A percentile compares a stretch with the other conserved stretches of the same genome.
Conservation (phyloP, 192 early-diverging fungal genomes). For the Backusella tarrabulga region DNA sequence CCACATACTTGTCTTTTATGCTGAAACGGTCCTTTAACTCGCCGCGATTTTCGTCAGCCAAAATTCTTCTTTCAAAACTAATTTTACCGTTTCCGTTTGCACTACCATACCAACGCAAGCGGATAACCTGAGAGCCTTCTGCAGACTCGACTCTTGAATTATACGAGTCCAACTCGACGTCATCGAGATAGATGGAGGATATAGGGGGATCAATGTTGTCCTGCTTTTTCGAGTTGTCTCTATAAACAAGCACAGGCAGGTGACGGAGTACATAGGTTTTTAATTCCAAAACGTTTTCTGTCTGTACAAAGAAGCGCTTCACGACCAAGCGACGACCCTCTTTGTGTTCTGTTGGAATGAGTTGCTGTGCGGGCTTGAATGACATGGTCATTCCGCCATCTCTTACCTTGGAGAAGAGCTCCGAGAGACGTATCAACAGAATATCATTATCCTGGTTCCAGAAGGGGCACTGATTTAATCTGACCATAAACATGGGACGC, state of each 20-base stretch:
- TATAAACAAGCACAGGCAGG: slow-evolving; percentile 88
- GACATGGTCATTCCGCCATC: slow-evolving; percentile 43
- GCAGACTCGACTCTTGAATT: slow-evolving; percentile 82
- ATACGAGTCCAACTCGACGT: slow-evolving; percentile 85
- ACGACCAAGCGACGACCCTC: slow-evolving; percentile 18
- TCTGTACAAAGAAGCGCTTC: slow-evolving; percentile 87
- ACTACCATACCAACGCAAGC: slow-evolving; percentile 90
- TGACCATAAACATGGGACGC: slow-evolving; percentile 74
- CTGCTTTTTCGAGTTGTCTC: slow-evolving; percentile 59
- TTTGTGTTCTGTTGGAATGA: not conserved
- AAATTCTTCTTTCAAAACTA: slow-evolving; percentile 62
- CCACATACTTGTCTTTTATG: slow-evolving; percentile 92
- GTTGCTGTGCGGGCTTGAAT: slow-evolving; percentile 15
- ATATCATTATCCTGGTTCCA: slow-evolving; percentile 85
- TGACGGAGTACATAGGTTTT: slow-evolving; percentile 89
- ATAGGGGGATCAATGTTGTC: slow-evolving; percentile 81
- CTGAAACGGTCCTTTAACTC: slow-evolving; percentile 91
- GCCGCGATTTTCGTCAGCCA: slow-evolving; percentile 83
- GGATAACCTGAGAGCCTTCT: slow-evolving; percentile 87
- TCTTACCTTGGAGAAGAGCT: slow-evolving; percentile 71
- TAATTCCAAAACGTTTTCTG: slow-evolving; percentile 92
- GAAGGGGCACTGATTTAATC: slow-evolving; percentile 82
- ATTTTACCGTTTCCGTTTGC: slow-evolving; percentile 28
- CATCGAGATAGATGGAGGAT: slow-evolving; percentile 93
- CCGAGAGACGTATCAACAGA: slow-evolving; percentile 81